phyloP scores from a whole-genome alignment of 202 grass and related monocot genomes.

The Zoysia matrella region DNA sequence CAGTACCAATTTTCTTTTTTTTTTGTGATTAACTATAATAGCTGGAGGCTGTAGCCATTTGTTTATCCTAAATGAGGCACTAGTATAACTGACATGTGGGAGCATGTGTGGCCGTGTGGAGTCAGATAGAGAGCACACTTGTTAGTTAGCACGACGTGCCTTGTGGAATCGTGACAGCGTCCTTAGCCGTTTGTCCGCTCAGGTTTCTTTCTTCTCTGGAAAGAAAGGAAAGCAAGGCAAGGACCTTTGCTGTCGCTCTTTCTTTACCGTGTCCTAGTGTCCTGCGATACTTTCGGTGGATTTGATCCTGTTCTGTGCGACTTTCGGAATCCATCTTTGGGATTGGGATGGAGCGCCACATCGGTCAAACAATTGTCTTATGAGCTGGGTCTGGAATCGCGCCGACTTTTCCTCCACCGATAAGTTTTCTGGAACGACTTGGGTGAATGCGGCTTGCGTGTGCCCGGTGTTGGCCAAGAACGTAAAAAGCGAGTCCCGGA shows the following conservation, averaged over 20 bases:
- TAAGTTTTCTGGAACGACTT: too few relatives aligned
- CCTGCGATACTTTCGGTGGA: not conserved
- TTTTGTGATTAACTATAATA: too few relatives aligned
- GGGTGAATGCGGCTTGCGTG: not conserved
- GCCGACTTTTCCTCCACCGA: not conserved
- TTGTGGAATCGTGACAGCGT: not conserved
- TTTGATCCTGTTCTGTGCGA: not conserved
- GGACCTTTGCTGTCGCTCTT: not conserved
- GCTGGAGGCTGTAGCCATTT: too few relatives aligned
- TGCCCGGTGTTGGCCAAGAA: not conserved
- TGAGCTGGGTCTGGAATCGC: not conserved
- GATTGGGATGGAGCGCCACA: not conserved
- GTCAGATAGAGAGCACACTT: not conserved
- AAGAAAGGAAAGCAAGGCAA: too few relatives aligned
- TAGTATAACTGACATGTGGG: conserved; percentile 1
- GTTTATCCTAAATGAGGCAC: too few relatives aligned
- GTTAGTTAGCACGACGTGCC: not conserved
- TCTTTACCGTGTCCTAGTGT: not conserved
- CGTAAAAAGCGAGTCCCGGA: too few relatives aligned
- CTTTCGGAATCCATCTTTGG: too few relatives aligned
- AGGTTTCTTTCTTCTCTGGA: not conserved
- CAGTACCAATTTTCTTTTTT: too few relatives aligned
- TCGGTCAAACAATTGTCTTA: not conserved
- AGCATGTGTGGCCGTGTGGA: too few relatives aligned
- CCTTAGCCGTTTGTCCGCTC: too few relatives aligned